Conservation (phyloP, 179 eudicot genomes). For the Pouteria campechiana region DNA sequence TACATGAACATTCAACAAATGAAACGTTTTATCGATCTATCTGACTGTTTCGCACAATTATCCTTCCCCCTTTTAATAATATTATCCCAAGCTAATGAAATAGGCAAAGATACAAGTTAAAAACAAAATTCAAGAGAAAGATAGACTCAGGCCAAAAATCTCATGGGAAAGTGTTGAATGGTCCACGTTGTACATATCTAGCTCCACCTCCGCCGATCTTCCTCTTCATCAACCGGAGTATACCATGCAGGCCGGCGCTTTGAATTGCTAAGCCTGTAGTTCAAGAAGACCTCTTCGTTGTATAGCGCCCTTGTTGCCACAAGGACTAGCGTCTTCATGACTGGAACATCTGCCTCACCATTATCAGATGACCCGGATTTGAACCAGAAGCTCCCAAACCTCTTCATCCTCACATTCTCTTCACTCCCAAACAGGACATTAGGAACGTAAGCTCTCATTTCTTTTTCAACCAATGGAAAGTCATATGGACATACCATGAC, state of each 20-base stretch:
- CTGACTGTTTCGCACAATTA: no score
- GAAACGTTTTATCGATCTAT: no score
- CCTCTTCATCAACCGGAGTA: constrained; percentile 84
- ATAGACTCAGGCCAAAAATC: no score
- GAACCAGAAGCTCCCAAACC: constrained; percentile 35
- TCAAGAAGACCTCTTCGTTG: constrained; percentile 69
- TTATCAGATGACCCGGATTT: constrained; percentile 45
- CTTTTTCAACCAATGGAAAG: constrained; percentile 60
- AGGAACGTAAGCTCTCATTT: constrained; percentile 73
- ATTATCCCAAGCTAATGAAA: no score
- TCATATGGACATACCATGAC: constrained; percentile 96
- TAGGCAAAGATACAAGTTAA: no score
- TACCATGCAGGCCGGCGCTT: constrained; percentile 84
- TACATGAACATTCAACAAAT: no score
- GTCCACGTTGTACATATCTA: no score
- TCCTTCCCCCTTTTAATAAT: no score
- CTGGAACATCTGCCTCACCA: constrained; percentile 28
- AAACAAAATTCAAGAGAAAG: no score
- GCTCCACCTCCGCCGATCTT: constrained; percentile 89
- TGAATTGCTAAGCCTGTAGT: constrained; percentile 79
- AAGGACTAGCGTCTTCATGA: constrained; percentile 63
- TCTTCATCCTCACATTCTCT: constrained; percentile 56
- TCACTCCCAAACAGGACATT: constrained; percentile 54
- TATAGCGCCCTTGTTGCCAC: constrained; percentile 63
- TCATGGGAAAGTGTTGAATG: no score